phyloP scores from a whole-genome alignment of 2,329 filamentous ascomycete species.

The Curvularia lunata region DNA sequence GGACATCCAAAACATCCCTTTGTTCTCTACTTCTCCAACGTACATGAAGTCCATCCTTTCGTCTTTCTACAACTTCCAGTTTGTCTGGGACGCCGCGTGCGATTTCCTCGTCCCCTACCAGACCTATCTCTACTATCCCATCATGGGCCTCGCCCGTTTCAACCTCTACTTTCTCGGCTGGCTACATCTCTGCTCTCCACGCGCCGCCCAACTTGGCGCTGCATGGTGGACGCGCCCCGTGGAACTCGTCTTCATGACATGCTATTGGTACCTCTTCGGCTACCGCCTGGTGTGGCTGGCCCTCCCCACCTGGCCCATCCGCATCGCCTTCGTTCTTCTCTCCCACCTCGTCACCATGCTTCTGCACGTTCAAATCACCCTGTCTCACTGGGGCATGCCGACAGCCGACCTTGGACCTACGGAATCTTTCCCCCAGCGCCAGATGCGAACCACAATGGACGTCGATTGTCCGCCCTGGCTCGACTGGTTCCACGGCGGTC shows the following conservation, averaged over 20 bases:
- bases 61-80: constrained; percentile 81
- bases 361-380: constrained; percentile 86
- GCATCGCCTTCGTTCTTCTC: constrained; percentile 76
- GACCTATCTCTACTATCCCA: constrained; percentile 80
- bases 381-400: constrained; percentile 94
- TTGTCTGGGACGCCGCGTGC: constrained; percentile 78
- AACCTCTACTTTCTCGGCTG: constrained; percentile 85
- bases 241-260: constrained; percentile 75
- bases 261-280: constrained; percentile 89
- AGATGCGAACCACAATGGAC: constrained; percentile 93
- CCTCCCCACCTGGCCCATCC: constrained; percentile 71
- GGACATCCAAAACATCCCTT: constrained; percentile 69
- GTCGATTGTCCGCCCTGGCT: constrained; percentile 86
- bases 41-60: constrained; percentile 76
- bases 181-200: constrained; percentile 73
- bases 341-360: constrained; percentile 83
- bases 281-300: constrained; percentile 78
- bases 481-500: constrained; percentile 85
- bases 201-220: constrained; percentile 74
- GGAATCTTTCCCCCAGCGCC: constrained; percentile 88
- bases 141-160: constrained; percentile 82
- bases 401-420: constrained; percentile 82
- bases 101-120: constrained; percentile 75
- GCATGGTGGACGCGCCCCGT: constrained; percentile 84
- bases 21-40: constrained; percentile 85